phyloP scores from a whole-genome alignment of 2,329 filamentous ascomycete species.

The Calonectria ilicicola region DNA sequence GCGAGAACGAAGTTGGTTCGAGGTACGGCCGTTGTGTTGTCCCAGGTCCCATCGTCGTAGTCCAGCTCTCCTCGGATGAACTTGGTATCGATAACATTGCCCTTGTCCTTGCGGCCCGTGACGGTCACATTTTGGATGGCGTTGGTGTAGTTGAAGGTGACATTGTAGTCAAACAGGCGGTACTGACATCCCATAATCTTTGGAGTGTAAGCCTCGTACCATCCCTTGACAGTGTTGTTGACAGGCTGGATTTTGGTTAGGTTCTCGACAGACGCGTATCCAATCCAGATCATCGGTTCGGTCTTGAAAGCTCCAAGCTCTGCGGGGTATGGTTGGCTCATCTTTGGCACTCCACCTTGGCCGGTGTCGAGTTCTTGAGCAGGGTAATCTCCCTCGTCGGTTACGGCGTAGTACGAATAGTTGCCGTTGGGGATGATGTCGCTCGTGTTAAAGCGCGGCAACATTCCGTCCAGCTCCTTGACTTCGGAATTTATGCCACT shows the following conservation, averaged over 20 bases:
- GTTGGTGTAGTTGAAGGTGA: slow-evolving; percentile 39
- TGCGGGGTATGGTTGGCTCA: slow-evolving; percentile 31
- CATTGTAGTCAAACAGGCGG: slow-evolving; percentile 37
- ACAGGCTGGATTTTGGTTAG: slow-evolving; percentile 28
- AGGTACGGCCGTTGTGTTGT: slow-evolving; percentile 33
- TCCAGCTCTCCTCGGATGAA: slow-evolving; percentile 29
- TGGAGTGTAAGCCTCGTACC: slow-evolving; percentile 40
- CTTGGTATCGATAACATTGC: slow-evolving; percentile 36
- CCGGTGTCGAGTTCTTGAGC: slow-evolving; percentile 25
- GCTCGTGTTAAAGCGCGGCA: slow-evolving; percentile 37
- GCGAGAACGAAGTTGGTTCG: slow-evolving; percentile 36
- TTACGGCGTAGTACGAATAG: slow-evolving; percentile 34
- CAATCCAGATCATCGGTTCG: slow-evolving; percentile 41
- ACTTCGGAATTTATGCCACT: slow-evolving; percentile 24
- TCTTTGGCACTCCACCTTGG: slow-evolving; percentile 26
- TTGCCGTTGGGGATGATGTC: slow-evolving; percentile 35
- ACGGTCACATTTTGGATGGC: slow-evolving; percentile 33
- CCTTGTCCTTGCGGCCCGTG: slow-evolving; percentile 27
- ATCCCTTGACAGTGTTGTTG: slow-evolving; percentile 20
- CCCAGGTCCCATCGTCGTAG: slow-evolving; percentile 30
- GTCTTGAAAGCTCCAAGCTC: slow-evolving; percentile 38
- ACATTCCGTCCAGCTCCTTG: slow-evolving; percentile 27
- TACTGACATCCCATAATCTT: slow-evolving; percentile 43
- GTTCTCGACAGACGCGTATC: slow-evolving; percentile 38
- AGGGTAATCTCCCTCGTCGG: slow-evolving; percentile 36